Percentiles rank a stretch among this genome's conserved stretches.
These are phyloP conservation scores for Cercophora scortea DNA, from an alignment of 495 filamentous ascomycete species.

Conservation along the genomic window DNA sequence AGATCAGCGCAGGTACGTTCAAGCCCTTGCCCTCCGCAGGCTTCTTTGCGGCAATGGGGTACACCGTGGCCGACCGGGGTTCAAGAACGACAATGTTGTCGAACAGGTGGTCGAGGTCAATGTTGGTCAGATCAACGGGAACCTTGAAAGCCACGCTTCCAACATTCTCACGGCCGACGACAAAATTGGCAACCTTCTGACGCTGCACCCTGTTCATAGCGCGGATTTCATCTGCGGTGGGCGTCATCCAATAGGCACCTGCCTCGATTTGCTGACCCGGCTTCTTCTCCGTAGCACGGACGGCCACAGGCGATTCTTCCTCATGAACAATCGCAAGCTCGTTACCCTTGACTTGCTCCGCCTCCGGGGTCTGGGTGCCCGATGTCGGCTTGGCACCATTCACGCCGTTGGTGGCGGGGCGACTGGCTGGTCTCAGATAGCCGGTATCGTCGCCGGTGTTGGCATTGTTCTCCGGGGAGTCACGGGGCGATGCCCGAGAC, in stretches of 20 bases:
- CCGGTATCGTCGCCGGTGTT: constrained; percentile 58
- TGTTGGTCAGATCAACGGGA: constrained; percentile 68
- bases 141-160: constrained; percentile 74
- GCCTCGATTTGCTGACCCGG: constrained; percentile 45
- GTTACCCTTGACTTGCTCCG: constrained; percentile 64
- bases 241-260: constrained; percentile 81
- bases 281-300: constrained; percentile 11
- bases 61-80: constrained; percentile 75
- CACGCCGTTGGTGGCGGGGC: constrained; percentile 36
- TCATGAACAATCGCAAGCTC: constrained; percentile 76
- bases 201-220: constrained; percentile 67
- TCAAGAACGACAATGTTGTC: constrained; percentile 65
- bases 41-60: constrained; percentile 66
- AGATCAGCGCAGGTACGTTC: constrained; percentile 82
- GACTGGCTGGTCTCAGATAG: constrained; percentile 48
- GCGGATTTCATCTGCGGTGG: constrained; percentile 59
- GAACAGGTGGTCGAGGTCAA: constrained; percentile 64
- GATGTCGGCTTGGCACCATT: constrained; percentile 41
- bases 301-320: constrained; percentile 41
- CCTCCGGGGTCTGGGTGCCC: constrained; percentile 46
- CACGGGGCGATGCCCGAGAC: background rate
- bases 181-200: constrained; percentile 61
- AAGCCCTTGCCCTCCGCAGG: constrained; percentile 76
- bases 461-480: constrained; percentile 18
- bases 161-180: constrained; percentile 71